Percentiles rank a stretch among this genome's conserved stretches.
These are phyloP conservation scores for Myxozyma lipomycoides DNA, from an alignment of 805 yeast genomes.

Conservation along the genomic window DNA sequence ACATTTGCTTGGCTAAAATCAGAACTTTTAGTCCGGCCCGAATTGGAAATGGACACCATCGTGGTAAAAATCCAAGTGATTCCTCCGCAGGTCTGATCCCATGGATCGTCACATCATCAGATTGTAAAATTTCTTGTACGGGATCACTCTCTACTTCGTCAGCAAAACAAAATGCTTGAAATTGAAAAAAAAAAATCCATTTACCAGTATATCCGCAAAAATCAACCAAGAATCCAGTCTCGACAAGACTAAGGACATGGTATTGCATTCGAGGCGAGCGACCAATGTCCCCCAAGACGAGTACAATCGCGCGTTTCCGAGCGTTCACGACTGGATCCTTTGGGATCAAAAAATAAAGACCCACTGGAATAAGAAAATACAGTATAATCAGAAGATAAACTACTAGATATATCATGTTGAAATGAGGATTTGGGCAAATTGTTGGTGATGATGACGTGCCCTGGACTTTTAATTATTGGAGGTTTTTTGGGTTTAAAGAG, in stretches of 20 bases:
- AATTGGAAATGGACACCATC: conserved; percentile 48
- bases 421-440: background rate
- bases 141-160: conserved; percentile 17
- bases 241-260: conserved; percentile 77
- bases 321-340: conserved; percentile 19
- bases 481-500: too few relatives aligned
- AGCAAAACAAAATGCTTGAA: background rate
- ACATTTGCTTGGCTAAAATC: conserved; percentile 37
- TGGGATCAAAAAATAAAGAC: conserved; percentile 21
- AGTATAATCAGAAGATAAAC: conserved; percentile 1
- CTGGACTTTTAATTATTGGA: too few relatives aligned
- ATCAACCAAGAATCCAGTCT: conserved; percentile 66
- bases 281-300: conserved; percentile 90
- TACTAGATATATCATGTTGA: background rate
- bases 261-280: conserved; percentile 93
- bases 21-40: conserved; percentile 60
- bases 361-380: conserved; percentile 25
- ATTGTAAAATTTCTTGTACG: conserved; percentile 30
- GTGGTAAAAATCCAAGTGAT: conserved; percentile 20
- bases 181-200: background rate
- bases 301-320: conserved; percentile 57
- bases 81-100: conserved; percentile 33
- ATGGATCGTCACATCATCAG: conserved; percentile 34
- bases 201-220: conserved; percentile 67
- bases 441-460: too few relatives aligned